phyloP scores from a whole-genome alignment of 768 basidiomycete genomes.

The Kwoniella pini region DNA sequence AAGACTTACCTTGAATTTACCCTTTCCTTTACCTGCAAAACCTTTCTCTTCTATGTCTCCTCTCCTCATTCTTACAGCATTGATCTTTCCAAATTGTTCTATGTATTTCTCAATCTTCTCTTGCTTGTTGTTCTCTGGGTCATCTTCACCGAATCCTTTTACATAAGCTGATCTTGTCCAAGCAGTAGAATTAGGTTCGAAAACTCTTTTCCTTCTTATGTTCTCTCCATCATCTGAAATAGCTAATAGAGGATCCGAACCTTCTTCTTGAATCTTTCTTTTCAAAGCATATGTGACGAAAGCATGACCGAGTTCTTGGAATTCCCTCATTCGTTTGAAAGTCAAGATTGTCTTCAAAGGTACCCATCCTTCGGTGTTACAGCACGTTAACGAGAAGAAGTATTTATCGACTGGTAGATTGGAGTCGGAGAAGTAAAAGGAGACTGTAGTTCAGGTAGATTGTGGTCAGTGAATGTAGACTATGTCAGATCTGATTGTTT shows the following conservation, averaged over 20 bases:
- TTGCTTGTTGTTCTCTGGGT: constrained; percentile 64
- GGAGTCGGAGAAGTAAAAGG: constrained; percentile 96
- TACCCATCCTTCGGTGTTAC: constrained; percentile 81
- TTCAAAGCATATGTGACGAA: constrained; percentile 73
- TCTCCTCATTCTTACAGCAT: constrained; percentile 84
- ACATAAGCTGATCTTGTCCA: constrained; percentile 86
- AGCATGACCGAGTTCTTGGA: constrained; percentile 61
- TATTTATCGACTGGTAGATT: constrained; percentile 83
- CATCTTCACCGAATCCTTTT: constrained; percentile 80
- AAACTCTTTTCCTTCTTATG: constrained; percentile 71
- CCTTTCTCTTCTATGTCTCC: constrained; percentile 61
- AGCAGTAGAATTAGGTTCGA: constrained; percentile 69
- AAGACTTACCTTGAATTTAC: constrained; percentile 73
- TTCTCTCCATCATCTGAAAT: constrained; percentile 72
- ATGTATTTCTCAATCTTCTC: constrained; percentile 77
- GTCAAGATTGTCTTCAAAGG: constrained; percentile 81
- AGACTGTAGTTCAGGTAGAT: constrained; percentile 62
- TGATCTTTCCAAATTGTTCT: constrained; percentile 69
- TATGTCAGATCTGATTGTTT: no score
- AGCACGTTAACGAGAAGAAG: constrained; percentile 86
- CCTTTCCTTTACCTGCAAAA: constrained; percentile 58
- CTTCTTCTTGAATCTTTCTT: constrained; percentile 38
- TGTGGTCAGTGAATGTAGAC: no score
- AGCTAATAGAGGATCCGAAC: constrained; percentile 62
- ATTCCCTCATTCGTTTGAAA: constrained; percentile 93